Percentiles rank a stretch among this genome's conserved stretches.
phyloP scores from a whole-genome alignment of 371 early-diverging fungal species.

The Lichtheimia corymbifera region DNA sequence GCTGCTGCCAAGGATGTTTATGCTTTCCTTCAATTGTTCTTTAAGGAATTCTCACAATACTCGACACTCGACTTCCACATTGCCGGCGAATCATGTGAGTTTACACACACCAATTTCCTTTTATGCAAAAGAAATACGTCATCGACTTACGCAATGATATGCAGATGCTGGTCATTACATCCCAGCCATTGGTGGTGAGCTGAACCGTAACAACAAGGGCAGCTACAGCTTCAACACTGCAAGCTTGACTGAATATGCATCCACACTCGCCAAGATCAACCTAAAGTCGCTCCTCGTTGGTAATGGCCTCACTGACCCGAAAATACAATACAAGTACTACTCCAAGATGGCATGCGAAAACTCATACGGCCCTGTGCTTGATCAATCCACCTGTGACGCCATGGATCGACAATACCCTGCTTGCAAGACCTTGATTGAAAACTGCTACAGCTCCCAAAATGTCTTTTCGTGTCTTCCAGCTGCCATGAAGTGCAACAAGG shows the following conservation, averaged over 20 bases:
- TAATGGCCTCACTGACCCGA: slow-evolving; percentile 90
- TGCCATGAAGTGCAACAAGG: slow-evolving; percentile 79
- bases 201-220: slow-evolving; percentile 62
- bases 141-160: background rate
- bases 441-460: slow-evolving; percentile 79
- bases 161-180: slow-evolving; percentile 77
- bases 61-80: slow-evolving; percentile 46
- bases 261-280: slow-evolving; percentile 56
- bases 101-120: slow-evolving; percentile 3
- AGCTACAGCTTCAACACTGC: slow-evolving; percentile 13
- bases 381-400: slow-evolving; percentile 60
- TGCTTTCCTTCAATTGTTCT: slow-evolving; percentile 73
- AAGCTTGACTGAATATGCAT: slow-evolving; percentile 15
- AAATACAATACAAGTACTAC: slow-evolving; percentile 87
- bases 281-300: slow-evolving; percentile 82
- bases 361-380: slow-evolving; percentile 77
- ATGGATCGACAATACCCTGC: slow-evolving; percentile 72
- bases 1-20: slow-evolving; percentile 63
- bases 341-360: slow-evolving; percentile 84
- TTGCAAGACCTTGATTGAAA: slow-evolving; percentile 74
- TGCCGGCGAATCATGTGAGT: slow-evolving; percentile 71
- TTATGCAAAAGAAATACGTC: slow-evolving; percentile 1
- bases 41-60: slow-evolving; percentile 60
- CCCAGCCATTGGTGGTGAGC: slow-evolving; percentile 71
- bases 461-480: slow-evolving; percentile 81